These are phyloP conservation scores for Hypoxylon intermedium DNA, from an alignment of 495 filamentous ascomycete genomes.

Conservation along the genomic window DNA sequence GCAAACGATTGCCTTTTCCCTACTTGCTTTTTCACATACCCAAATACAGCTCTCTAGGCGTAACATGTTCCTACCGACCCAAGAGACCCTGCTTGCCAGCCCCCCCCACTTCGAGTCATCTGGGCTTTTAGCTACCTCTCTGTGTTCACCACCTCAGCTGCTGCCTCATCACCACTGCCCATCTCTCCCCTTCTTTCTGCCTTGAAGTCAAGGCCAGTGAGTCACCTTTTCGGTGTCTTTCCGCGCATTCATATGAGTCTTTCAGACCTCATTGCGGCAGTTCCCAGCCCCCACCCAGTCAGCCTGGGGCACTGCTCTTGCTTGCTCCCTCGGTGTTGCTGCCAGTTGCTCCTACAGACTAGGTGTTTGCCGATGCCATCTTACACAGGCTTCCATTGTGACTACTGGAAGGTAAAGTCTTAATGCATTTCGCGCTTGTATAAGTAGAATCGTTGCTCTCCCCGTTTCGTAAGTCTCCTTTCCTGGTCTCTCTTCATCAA, in stretches of 20 bases:
- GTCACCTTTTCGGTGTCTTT: constrained; percentile 31
- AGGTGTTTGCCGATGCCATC: constrained; percentile 10
- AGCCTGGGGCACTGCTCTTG: constrained; percentile 31
- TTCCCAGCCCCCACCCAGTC: constrained; percentile 25
- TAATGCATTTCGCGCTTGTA: constrained; percentile 5
- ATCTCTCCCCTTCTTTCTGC: constrained; percentile 21
- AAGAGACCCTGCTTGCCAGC: not conserved
- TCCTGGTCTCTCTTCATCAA: constrained; percentile 3
- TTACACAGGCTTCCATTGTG: constrained; percentile 11
- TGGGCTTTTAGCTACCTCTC: constrained; percentile 4
- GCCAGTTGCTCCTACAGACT: constrained; percentile 6
- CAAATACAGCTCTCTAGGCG: too few relatives aligned
- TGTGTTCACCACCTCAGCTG: constrained; percentile 12
- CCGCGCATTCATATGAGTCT: constrained; percentile 5
- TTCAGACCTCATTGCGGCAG: constrained; percentile 1
- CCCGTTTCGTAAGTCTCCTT: constrained; percentile 1
- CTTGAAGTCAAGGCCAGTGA: constrained; percentile 29
- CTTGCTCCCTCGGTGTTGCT: constrained; percentile 14
- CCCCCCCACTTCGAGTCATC: constrained; percentile 9
- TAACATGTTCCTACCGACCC: not conserved
- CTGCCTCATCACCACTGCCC: constrained; percentile 25
- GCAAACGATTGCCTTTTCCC: too few relatives aligned
- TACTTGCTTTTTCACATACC: too few relatives aligned
- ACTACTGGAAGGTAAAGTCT: constrained; percentile 12
- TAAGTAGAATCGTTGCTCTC: not conserved